Evolutionary conservation across 352 stramenopile species (phyloP).

Genomic region (Globisporangium viniferum): DNA sequence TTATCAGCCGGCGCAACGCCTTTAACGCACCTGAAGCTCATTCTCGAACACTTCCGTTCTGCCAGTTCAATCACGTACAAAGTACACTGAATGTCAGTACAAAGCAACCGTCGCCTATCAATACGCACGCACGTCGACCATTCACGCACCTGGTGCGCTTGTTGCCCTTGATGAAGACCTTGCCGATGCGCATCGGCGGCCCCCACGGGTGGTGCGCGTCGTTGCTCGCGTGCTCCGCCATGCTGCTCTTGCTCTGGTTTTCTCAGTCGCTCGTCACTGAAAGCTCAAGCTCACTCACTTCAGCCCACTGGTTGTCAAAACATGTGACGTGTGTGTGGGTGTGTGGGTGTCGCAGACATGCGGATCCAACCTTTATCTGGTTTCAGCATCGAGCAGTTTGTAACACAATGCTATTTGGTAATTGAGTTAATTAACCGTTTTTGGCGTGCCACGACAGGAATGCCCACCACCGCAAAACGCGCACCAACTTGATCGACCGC

Average conservation of each 20-base stretch:
- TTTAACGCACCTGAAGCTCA: slow-evolving; percentile 60
- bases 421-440: background rate
- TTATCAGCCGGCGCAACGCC: background rate
- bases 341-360: background rate
- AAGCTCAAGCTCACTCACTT: background rate
- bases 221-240: slow-evolving; percentile 16
- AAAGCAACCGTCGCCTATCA: background rate
- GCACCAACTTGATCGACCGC: background rate
- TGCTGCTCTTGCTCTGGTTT: background rate
- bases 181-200: slow-evolving; percentile 76
- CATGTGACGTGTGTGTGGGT: background rate
- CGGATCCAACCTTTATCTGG: background rate
- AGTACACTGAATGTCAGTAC: background rate
- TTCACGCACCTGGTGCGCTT: slow-evolving; percentile 74
- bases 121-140: background rate
- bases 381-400: background rate
- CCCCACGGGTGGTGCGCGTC: slow-evolving; percentile 65
- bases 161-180: slow-evolving; percentile 87
- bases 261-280: background rate
- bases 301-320: slow-evolving; percentile 7
- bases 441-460: background rate
- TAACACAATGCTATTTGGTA: background rate
- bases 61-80: background rate
- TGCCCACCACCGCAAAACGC: background rate
- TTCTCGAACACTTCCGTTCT: slow-evolving; percentile 86